phyloP scores from a whole-genome alignment of 2,329 filamentous ascomycete species.

The Anthostomella pinea region DNA sequence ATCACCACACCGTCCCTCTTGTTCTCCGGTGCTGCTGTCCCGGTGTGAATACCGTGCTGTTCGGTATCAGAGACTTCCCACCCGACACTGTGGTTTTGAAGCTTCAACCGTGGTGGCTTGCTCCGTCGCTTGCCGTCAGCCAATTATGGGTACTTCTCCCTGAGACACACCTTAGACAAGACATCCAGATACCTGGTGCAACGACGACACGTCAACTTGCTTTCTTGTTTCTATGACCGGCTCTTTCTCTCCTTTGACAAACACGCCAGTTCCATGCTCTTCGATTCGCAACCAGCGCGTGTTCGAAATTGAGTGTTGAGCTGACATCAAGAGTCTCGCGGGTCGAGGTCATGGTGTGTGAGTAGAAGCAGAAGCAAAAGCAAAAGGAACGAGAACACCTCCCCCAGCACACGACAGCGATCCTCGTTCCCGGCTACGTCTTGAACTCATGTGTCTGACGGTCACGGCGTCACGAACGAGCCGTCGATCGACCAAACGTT shows the following conservation, averaged over 20 bases:
- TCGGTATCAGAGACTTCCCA: no score
- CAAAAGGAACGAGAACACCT: background rate
- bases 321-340: background rate
- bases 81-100: no score
- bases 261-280: constrained; percentile 3
- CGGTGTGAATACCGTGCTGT: background rate
- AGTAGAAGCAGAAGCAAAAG: constrained; percentile 4
- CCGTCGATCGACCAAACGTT: constrained; percentile 7
- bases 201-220: constrained; percentile 10
- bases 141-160: constrained; percentile 10
- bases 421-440: background rate
- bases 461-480: constrained; percentile 5
- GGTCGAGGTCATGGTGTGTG: constrained; percentile 6
- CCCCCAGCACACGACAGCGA: background rate
- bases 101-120: constrained; percentile 1
- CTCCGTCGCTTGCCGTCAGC: constrained; percentile 6
- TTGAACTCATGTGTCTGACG: constrained; percentile 5
- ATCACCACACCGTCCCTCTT: background rate
- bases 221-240: constrained; percentile 2
- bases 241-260: constrained; percentile 3
- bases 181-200: constrained; percentile 18
- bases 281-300: constrained; percentile 3
- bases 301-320: background rate
- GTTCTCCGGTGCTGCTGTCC: background rate
- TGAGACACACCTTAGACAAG: constrained; percentile 21